Percentiles rank a stretch among this genome's conserved stretches.
Evolutionary conservation across 1,139 yeast genomes (phyloP).

Genomic region (Yamadazyma jaroonii): DNA sequence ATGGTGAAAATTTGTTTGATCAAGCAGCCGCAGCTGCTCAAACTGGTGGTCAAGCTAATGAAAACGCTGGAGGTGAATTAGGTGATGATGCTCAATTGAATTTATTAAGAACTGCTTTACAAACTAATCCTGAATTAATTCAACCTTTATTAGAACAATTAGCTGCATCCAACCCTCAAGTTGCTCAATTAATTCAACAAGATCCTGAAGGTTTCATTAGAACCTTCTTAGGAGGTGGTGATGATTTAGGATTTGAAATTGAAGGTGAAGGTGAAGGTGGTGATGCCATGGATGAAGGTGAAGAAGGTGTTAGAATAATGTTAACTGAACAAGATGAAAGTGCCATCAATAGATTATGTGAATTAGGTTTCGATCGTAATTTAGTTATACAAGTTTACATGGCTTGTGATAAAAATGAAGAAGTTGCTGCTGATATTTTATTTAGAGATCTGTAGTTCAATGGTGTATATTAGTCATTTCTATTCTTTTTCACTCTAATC

Average conservation of each 20-base stretch:
- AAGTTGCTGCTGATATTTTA: conserved; percentile 89
- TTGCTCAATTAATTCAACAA: conserved; percentile 76
- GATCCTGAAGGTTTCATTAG: conserved; percentile 87
- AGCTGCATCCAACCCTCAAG: conserved; percentile 80
- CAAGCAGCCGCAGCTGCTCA: conserved; percentile 66
- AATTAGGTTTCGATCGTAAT: conserved; percentile 86
- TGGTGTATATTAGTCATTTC: conserved; percentile 13
- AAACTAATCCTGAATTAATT: conserved; percentile 85
- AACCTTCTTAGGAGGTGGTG: conserved; percentile 61
- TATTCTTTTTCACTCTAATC: neutral
- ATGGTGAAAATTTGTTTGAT: conserved; percentile 59
- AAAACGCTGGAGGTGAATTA: conserved; percentile 21
- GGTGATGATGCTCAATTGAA: conserved; percentile 56
- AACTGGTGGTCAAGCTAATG: conserved; percentile 17
- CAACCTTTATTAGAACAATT: conserved; percentile 82
- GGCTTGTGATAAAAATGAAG: conserved; percentile 98
- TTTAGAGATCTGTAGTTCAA: conserved; percentile 54
- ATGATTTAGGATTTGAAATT: conserved; percentile 41
- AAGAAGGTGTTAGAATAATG: conserved; percentile 51
- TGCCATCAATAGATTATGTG: conserved; percentile 85
- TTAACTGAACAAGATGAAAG: conserved; percentile 82
- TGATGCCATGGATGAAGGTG: conserved; percentile 30
- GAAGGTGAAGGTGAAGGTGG: conserved; percentile 27
- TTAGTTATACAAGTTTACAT: conserved; percentile 90
- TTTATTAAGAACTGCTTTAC: conserved; percentile 73